Evolutionary conservation across 768 basidiomycete species (phyloP), one percentile per base, ranked within the genome.

Genomic region (Phanerochaete carnosa): DNA sequence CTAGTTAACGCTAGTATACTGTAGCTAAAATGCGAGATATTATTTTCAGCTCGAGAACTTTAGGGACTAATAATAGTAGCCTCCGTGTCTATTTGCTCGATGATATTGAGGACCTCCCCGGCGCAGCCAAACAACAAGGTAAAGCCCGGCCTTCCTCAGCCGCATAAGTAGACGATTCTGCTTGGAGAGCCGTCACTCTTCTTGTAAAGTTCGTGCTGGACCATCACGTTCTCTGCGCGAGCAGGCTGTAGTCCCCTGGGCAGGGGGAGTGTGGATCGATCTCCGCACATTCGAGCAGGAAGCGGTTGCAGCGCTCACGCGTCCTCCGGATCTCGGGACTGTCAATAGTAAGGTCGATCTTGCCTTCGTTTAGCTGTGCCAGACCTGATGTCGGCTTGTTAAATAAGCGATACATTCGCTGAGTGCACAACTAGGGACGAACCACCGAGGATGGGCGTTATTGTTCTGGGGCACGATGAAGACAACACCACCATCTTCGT

Each of bases 381-480:
- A 68, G 55, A 30, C 67, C 62, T 63, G 26, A 5, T 6, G n/a
- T 9, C 3, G 22, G 11, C 45, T 30, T 1, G 9, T 49, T 23
- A n/a, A n/a, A n/a, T n/a, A n/a, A 49, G 43, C 9, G 43, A 8
- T n/a, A 13, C 32, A 11, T 52, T 28, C 25, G 23, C 32, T 9
- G 33, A 28, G 52, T 16, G 28, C 3, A 54, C n/a, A n/a, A 53
- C 2, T n/a, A 23, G 2, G 7, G 26, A 53, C 62, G 56, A 3
- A 63, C 62, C 67, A 28, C 65, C 65, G 25, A 78, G 68, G 32
- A 77, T 72, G 28, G 77, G 69, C 7, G 69, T 69, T 69, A 58
- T 74, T 73, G 62, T 75, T 75, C n/a, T 76, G 66, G 23, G 63
- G 66, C 9, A 66, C 66, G 39, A 66, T 64, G 63, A 64, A 66